Percentiles rank a stretch among this genome's conserved stretches.
Conservation (phyloP, 2,329 filamentous ascomycete genomes). For the Fusarium guadeloupense region DNA sequence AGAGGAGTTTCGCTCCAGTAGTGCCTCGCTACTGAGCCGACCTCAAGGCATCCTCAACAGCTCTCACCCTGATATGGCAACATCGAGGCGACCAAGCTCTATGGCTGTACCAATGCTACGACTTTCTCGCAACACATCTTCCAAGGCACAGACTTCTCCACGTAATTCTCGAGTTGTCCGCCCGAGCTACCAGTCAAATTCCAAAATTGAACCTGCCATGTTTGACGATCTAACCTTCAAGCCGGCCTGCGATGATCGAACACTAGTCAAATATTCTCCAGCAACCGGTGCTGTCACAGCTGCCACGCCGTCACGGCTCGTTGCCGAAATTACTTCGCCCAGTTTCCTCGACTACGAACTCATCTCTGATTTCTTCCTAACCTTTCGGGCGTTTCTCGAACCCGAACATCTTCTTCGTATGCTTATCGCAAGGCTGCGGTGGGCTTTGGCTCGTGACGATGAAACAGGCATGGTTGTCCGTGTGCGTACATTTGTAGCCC, state of each 20-base stretch:
- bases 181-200: conserved; percentile 60
- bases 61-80: conserved; percentile 40
- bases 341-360: conserved; percentile 97
- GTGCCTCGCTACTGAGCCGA: conserved; percentile 58
- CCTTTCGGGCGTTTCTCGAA: conserved; percentile 87
- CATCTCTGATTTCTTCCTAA: conserved; percentile 97
- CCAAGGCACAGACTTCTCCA: conserved; percentile 46
- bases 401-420: conserved; percentile 80
- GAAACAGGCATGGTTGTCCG: conserved; percentile 93
- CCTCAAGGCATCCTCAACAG: conserved; percentile 45
- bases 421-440: conserved; percentile 83
- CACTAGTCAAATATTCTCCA: conserved; percentile 83
- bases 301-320: conserved; percentile 87
- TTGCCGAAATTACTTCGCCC: conserved; percentile 96
- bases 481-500: conserved; percentile 92
- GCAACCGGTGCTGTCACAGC: conserved; percentile 80
- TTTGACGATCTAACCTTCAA: conserved; percentile 84
- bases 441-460: conserved; percentile 83
- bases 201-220: conserved; percentile 74
- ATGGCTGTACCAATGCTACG: conserved; percentile 51
- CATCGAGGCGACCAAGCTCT: conserved; percentile 50
- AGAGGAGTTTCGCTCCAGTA: conserved; percentile 74
- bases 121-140: conserved; percentile 35
- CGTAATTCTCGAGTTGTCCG: conserved; percentile 53
- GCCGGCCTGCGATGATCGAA: conserved; percentile 78